These are phyloP conservation scores for Bretschneidera sinensis DNA, from an alignment of 345 rosid species.

Conservation along the genomic window DNA sequence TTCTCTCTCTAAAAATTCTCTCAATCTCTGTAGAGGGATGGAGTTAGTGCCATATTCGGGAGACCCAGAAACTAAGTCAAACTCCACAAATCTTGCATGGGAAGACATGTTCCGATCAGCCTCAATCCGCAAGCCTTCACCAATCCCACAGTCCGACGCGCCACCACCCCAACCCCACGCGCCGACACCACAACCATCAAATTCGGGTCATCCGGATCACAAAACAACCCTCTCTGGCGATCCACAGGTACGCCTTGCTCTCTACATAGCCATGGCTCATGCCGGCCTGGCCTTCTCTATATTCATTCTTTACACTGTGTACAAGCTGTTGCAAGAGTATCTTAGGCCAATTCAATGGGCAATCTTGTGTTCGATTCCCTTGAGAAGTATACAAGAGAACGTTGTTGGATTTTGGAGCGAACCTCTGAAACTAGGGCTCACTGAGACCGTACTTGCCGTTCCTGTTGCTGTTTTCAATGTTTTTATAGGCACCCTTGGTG, in stretches of 20 bases:
- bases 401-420: slow-evolving; percentile 83
- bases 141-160: slow-evolving; percentile 25
- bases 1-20: slow-evolving; percentile 4
- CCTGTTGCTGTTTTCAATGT: slow-evolving; percentile 68
- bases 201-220: slow-evolving; percentile 19
- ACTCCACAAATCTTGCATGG: slow-evolving; percentile 61
- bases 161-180: slow-evolving; percentile 23
- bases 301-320: slow-evolving; percentile 54
- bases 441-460: slow-evolving; percentile 89
- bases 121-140: slow-evolving; percentile 59
- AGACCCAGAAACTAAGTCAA: slow-evolving; percentile 45
- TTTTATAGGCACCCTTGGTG: slow-evolving; percentile 65
- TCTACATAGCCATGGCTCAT: slow-evolving; percentile 98
- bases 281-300: slow-evolving; percentile 77
- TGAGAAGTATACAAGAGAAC: slow-evolving; percentile 82
- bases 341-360: slow-evolving; percentile 97
- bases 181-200: slow-evolving; percentile 17
- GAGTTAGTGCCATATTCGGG: slow-evolving; percentile 64
- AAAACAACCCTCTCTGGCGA: slow-evolving; percentile 44
- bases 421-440: slow-evolving; percentile 73
- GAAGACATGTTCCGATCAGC: slow-evolving; percentile 96
- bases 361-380: slow-evolving; percentile 80
- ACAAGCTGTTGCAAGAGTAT: slow-evolving; percentile 78
- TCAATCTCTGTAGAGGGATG: slow-evolving; percentile 34
- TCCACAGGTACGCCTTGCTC: slow-evolving; percentile 81